These are phyloP conservation scores for Ceratobasidium sp. DNA, from an alignment of 1,284 basidiomycete genomes.

Conservation along the genomic window DNA sequence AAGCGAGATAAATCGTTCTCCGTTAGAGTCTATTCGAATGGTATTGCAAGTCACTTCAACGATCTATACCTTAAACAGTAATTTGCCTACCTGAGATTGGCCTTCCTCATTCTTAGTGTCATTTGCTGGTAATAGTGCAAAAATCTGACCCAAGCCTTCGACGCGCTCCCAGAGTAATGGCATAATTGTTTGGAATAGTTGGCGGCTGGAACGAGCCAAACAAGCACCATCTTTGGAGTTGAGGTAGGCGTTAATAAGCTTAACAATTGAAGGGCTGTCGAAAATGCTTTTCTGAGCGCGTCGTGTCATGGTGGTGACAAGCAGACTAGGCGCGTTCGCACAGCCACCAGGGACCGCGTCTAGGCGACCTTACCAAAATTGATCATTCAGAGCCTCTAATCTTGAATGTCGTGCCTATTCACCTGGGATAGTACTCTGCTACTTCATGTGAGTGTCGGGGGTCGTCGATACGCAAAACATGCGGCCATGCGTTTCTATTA, in stretches of 20 bases:
- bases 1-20: constrained; percentile 17
- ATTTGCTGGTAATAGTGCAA: neutral
- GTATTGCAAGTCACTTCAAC: neutral
- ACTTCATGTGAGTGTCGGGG: too few relatives aligned
- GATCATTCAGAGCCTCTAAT: too few relatives aligned
- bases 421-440: too few relatives aligned
- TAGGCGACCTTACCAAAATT: neutral
- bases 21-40: neutral
- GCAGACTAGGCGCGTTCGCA: neutral
- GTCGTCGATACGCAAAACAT: too few relatives aligned
- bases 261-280: neutral
- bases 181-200: constrained; percentile 2
- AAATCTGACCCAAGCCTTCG: neutral
- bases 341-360: constrained; percentile 19
- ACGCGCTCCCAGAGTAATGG: constrained; percentile 4
- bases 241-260: neutral
- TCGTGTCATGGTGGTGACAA: neutral
- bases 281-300: neutral
- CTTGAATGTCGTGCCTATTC: too few relatives aligned
- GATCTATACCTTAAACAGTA: neutral
- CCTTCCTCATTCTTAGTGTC: too few relatives aligned
- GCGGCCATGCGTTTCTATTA: too few relatives aligned
- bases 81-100: too few relatives aligned
- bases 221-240: neutral
- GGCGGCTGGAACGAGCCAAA: neutral